A percentile compares a stretch with the other conserved stretches of the same genome.
Conservation (phyloP, 306 rosid genomes). For the Arachis stenosperma region DNA sequence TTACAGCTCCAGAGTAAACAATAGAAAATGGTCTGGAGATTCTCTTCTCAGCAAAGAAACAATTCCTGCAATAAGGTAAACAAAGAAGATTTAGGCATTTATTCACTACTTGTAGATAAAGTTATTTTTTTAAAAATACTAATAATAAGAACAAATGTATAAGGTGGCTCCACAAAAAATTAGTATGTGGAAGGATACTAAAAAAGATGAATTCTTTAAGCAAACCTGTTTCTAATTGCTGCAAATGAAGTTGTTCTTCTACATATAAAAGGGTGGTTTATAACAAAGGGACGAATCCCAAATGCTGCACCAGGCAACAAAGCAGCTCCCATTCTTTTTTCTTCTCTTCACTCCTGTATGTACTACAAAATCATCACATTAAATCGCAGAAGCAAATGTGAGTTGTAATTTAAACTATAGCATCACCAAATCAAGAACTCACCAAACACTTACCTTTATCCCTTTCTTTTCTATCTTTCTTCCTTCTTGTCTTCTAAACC, state of each 20-base stretch:
- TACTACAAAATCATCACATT: background rate
- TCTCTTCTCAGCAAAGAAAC: constrained; percentile 41
- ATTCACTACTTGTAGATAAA: constrained; percentile 22
- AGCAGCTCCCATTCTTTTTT: constrained; percentile 53
- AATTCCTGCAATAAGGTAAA: constrained; percentile 52
- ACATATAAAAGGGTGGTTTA: constrained; percentile 38
- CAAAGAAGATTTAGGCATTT: constrained; percentile 13
- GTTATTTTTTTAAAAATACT: background rate
- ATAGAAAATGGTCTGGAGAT: constrained; percentile 44
- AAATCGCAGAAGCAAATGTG: constrained; percentile 16
- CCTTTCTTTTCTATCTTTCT: background rate
- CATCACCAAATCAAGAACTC: background rate
- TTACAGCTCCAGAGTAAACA: constrained; percentile 56
- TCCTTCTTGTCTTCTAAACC: constrained; percentile 15
- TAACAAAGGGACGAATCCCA: constrained; percentile 44
- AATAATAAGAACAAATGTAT: background rate
- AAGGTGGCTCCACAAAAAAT: background rate
- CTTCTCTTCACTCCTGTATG: constrained; percentile 32
- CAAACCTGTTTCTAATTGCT: constrained; percentile 40
- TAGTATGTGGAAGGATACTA: no score
- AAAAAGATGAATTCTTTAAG: background rate
- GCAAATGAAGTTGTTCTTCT: constrained; percentile 37
- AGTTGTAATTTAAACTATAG: background rate
- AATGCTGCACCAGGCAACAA: constrained; percentile 53
- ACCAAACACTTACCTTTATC: background rate